These are phyloP conservation scores for Bjerkandera adusta DNA, from an alignment of 1,284 basidiomycete genomes.

Conservation along the genomic window DNA sequence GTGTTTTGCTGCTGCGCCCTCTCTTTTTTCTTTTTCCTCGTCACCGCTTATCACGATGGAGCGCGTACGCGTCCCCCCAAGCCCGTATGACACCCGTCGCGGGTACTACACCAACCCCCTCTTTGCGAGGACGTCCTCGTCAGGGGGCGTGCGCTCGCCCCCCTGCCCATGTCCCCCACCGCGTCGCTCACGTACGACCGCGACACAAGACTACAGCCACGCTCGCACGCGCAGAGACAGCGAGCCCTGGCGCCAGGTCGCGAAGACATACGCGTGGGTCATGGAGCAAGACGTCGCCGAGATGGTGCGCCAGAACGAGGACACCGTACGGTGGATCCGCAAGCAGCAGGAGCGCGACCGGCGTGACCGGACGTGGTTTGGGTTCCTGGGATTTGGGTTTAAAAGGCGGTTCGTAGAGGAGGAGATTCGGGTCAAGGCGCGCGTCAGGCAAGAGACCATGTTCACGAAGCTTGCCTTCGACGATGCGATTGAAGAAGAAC, in stretches of 20 bases:
- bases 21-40: neutral
- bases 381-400: constrained; percentile 21
- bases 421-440: constrained; percentile 34
- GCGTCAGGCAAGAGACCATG: constrained; percentile 28
- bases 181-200: constrained; percentile 10
- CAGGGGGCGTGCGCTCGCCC: neutral
- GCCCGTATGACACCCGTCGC: neutral
- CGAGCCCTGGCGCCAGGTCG: constrained; percentile 37
- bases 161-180: constrained; percentile 8
- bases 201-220: constrained; percentile 11
- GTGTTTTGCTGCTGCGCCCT: constrained; percentile 1
- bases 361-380: constrained; percentile 21
- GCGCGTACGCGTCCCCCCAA: constrained; percentile 8
- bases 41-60: constrained; percentile 13
- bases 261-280: constrained; percentile 52
- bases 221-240: constrained; percentile 17
- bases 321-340: constrained; percentile 60
- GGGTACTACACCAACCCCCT: constrained; percentile 10
- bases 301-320: constrained; percentile 42
- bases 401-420: constrained; percentile 45
- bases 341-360: constrained; percentile 41
- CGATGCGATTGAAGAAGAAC: constrained; percentile 30
- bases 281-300: constrained; percentile 48
- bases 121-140: too few species aligned
- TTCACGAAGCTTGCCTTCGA: too few species aligned